These are phyloP conservation scores for Paraphaeosphaeria sporulosa DNA, from an alignment of 2,329 filamentous ascomycete species.

Conservation along the genomic window DNA sequence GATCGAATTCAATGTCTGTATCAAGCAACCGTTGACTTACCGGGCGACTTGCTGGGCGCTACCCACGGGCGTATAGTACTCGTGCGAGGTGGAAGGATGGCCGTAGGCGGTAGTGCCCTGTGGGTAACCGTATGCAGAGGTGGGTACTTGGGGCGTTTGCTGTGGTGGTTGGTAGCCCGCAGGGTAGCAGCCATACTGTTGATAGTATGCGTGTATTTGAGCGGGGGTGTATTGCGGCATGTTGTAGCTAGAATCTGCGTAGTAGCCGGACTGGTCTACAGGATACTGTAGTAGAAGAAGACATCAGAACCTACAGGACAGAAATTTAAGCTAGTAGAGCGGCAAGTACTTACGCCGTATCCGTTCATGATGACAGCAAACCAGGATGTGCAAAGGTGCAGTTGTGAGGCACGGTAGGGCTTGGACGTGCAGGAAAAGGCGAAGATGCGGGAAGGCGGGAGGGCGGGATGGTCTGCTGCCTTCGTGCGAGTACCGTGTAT, in stretches of 20 bases:
- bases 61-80: slow-evolving; percentile 7
- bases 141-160: slow-evolving; percentile 36
- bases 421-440: slow-evolving; percentile 19
- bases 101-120: slow-evolving; percentile 19
- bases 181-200: slow-evolving; percentile 40
- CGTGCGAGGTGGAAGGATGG: slow-evolving; percentile 14
- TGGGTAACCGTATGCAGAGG: slow-evolving; percentile 28
- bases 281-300: slow-evolving; percentile 25
- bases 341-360: slow-evolving; percentile 26
- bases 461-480: neutral
- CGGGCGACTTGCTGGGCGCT: slow-evolving; percentile 3
- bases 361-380: slow-evolving; percentile 32
- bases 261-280: slow-evolving; percentile 28
- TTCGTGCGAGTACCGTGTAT: slow-evolving; percentile 13
- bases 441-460: slow-evolving; percentile 1
- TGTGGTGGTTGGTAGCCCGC: slow-evolving; percentile 16
- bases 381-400: slow-evolving; percentile 16
- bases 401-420: slow-evolving; percentile 17
- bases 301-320: slow-evolving; percentile 8
- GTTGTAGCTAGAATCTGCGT: slow-evolving; percentile 24
- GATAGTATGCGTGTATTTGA: slow-evolving; percentile 40
- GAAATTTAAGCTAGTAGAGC: neutral
- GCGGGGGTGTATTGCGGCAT: slow-evolving; percentile 43
- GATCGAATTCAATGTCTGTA: neutral
- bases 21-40: slow-evolving; percentile 3